These are phyloP conservation scores for Exophiala calicioides DNA, from an alignment of 2,329 filamentous ascomycete species.

Conservation along the genomic window DNA sequence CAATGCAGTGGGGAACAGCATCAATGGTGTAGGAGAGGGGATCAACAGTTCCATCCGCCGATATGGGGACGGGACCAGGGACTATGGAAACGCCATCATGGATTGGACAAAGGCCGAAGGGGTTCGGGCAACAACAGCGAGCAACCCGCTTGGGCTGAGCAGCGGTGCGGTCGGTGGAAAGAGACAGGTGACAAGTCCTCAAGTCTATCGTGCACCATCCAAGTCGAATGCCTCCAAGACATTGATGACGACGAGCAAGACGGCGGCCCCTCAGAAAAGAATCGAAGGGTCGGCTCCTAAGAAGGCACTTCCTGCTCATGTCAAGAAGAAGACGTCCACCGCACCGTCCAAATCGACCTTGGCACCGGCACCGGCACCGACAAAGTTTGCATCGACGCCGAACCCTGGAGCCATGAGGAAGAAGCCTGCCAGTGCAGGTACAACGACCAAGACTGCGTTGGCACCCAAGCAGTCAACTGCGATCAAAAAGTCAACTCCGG, in stretches of 20 bases:
- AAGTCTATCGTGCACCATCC: conserved; percentile 22
- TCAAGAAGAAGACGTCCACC: conserved; percentile 14
- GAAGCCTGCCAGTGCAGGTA: conserved; percentile 8
- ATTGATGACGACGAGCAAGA: conserved; percentile 27
- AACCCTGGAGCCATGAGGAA: conserved; percentile 27
- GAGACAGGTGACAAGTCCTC: conserved; percentile 25
- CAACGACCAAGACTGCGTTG: conserved; percentile 1
- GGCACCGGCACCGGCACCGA: conserved; percentile 1
- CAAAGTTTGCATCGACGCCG: conserved; percentile 11
- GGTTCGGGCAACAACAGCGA: conserved; percentile 28
- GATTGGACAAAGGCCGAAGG: conserved; percentile 33
- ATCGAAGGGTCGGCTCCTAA: conserved; percentile 20
- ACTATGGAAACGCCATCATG: conserved; percentile 35
- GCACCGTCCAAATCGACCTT: conserved; percentile 11
- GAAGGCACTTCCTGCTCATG: conserved; percentile 17
- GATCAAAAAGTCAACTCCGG: conserved; percentile 10
- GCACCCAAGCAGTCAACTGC: conserved; percentile 17
- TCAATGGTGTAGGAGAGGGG: conserved; percentile 32
- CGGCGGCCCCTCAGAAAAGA: conserved; percentile 25
- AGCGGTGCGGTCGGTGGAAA: conserved; percentile 25
- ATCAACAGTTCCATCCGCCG: conserved; percentile 26
- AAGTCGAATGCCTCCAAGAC: conserved; percentile 32
- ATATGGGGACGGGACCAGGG: conserved; percentile 31
- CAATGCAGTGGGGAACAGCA: conserved; percentile 29
- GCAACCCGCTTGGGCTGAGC: conserved; percentile 34